Percentiles rank a stretch among this genome's conserved stretches.
Evolutionary conservation across 2,329 filamentous ascomycete genomes (phyloP).

Genomic region (Penicillium sp.): DNA sequence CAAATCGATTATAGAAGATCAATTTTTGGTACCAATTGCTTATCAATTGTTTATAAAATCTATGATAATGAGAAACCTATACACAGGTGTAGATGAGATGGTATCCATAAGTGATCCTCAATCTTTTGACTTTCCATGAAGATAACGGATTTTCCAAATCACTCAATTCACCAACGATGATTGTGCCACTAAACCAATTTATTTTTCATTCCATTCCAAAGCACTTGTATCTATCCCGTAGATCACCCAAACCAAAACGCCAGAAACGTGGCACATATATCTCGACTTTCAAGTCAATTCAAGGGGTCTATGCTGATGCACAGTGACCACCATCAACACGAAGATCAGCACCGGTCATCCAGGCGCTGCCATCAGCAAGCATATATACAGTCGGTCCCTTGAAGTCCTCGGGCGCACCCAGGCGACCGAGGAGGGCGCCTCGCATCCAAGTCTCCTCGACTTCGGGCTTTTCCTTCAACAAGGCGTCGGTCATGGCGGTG

Average conservation of each 20-base stretch:
- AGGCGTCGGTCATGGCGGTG: too few relatives aligned
- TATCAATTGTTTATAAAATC: too few relatives aligned
- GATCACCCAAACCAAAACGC: conserved; percentile 13
- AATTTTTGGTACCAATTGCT: too few relatives aligned
- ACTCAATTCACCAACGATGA: neutral
- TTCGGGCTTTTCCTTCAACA: too few relatives aligned
- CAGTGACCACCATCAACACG: conserved; percentile 47
- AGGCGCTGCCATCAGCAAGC: conserved; percentile 43
- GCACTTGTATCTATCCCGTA: neutral
- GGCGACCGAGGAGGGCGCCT: conserved; percentile 35
- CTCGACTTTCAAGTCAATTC: conserved; percentile 4
- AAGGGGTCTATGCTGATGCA: conserved; percentile 34
- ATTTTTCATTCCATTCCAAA: neutral
- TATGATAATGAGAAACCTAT: neutral
- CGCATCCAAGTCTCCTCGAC: too few relatives aligned
- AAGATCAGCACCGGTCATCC: conserved; percentile 47
- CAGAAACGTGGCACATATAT: conserved; percentile 15
- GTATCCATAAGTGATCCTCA: conserved; percentile 15
- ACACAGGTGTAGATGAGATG: conserved; percentile 19
- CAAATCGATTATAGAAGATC: too few relatives aligned
- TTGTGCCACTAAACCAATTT: neutral
- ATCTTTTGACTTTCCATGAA: conserved; percentile 4
- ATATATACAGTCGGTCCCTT: conserved; percentile 43
- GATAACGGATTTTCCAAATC: neutral
- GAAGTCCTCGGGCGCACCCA: conserved; percentile 52